Evolutionary conservation across 2,329 filamentous ascomycete species (phyloP).

Genomic region (Lecanicillium sp.): DNA sequence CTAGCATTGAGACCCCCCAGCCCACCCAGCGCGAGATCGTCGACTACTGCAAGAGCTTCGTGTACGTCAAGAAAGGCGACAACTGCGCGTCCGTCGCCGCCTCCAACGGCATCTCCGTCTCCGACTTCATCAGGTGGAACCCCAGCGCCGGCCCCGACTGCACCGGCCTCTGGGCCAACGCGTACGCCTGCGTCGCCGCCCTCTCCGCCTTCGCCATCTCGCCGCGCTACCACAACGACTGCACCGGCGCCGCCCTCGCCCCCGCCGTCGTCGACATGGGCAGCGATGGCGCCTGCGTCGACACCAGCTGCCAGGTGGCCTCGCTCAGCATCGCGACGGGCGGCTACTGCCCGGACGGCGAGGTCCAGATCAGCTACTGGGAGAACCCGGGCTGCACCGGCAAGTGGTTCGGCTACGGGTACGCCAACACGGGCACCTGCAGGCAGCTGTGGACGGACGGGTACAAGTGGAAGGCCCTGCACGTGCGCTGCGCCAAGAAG

Average conservation of each 20-base stretch:
- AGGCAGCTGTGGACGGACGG: neutral
- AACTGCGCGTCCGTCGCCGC: too few species aligned
- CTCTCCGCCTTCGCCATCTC: neutral
- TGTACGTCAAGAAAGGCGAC: too few species aligned
- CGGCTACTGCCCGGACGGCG: neutral
- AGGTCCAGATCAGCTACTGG: neutral
- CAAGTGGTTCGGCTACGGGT: neutral
- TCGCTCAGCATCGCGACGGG: neutral
- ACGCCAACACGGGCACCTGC: neutral
- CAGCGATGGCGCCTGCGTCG: neutral
- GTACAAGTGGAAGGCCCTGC: neutral
- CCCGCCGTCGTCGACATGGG: neutral
- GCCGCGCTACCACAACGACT: neutral
- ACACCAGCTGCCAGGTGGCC: neutral
- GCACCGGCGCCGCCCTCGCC: too few species aligned
- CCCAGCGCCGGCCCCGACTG: conserved; percentile 2
- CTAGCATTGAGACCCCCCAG: too few species aligned
- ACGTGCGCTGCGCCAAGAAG: neutral
- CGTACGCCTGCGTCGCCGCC: neutral
- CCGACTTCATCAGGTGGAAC: conserved; percentile 15
- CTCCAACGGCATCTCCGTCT: neutral
- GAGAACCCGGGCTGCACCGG: neutral
- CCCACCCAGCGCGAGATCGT: too few species aligned
- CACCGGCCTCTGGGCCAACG: conserved; percentile 6
- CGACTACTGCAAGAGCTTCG: too few species aligned